A percentile compares a stretch with the other conserved stretches of the same genome.
These are phyloP conservation scores for Phyllosticta citrichinensis DNA, from an alignment of 2,329 filamentous ascomycete genomes.

Conservation along the genomic window DNA sequence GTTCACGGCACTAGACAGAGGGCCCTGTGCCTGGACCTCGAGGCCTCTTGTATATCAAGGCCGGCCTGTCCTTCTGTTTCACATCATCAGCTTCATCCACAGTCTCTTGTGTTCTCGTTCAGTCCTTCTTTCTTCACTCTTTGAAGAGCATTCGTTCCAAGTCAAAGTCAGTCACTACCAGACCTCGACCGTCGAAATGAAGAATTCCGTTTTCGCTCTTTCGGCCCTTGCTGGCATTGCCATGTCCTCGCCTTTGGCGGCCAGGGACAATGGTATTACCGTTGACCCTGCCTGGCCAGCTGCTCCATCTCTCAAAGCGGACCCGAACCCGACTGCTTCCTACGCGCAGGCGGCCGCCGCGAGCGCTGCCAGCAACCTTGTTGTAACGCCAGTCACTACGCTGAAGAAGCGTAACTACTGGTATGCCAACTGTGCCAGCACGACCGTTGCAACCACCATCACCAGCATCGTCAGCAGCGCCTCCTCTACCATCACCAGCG, in stretches of 20 bases:
- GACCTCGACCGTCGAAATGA: background rate
- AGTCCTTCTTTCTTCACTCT: constrained; percentile 1
- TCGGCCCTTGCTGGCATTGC: constrained; percentile 6
- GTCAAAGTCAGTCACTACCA: background rate
- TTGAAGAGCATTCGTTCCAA: constrained; percentile 3
- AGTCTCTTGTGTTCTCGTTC: background rate
- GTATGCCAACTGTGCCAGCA: background rate
- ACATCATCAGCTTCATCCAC: background rate
- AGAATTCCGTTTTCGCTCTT: constrained; percentile 4
- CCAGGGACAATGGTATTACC: constrained; percentile 1
- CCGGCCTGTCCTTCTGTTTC: background rate
- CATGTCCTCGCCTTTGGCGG: background rate
- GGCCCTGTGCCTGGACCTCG: background rate
- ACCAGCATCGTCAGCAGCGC: background rate
- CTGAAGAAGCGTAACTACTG: constrained; percentile 2
- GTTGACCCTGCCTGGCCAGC: background rate
- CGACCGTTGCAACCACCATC: background rate
- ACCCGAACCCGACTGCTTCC: background rate
- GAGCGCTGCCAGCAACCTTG: background rate
- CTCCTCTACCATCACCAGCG: background rate
- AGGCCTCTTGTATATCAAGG: background rate
- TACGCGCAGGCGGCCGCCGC: background rate
- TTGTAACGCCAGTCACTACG: background rate
- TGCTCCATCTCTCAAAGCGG: background rate
- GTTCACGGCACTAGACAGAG: background rate